Base-by-base conservation (phyloP, 306 rosid genomes). In the Casuarina glauca region DNA sequence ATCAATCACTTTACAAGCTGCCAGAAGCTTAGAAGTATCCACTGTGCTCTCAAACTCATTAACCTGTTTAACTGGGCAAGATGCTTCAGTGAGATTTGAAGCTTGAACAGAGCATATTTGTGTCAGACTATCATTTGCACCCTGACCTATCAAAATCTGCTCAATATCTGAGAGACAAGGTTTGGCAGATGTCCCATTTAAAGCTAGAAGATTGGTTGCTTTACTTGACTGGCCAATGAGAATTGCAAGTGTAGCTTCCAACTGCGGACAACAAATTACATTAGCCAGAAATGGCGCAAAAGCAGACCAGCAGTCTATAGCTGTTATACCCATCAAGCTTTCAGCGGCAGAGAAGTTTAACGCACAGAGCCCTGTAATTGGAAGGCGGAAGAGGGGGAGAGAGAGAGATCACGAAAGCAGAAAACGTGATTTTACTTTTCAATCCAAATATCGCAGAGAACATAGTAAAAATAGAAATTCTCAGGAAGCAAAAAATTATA, bases 191-290 rank as follows among this genome's bases (percentile, higher is more conserved):
- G 91, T 88, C 76, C 86, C 86, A 61, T 93, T 91, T 54, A 95
- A 84, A 76, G 97, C 94, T 43, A 95, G 97, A 54, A 80, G 52
- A 48, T 87, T 76, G 48, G 96, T 91, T 64, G 82, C 62, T 81
- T 90, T 95, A 78, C 97, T 93, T 58, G 97, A 91, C 67, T 91
- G 96, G 67, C 99, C 97, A 41, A 95, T 80, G 62, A 95, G 97
- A 81, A 95, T 89, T 51, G 93, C 81, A 73, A 95, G 90, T 75
- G 99, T 93, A 50, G 99, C 99, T 82, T 91, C 96, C 83, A 93
- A 80, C 84, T 95, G 99, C 5, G 99, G 99, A 87, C 99, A 95
- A 70, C 99, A 95, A 39, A 93, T 93, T 74, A 91, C 92, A 76
- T 95, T 95, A 69, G 99, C 99, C 83, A 90, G 84, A 75, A 80